Base-by-base conservation (phyloP, 306 rosid species). In the Comarum palustre region DNA sequence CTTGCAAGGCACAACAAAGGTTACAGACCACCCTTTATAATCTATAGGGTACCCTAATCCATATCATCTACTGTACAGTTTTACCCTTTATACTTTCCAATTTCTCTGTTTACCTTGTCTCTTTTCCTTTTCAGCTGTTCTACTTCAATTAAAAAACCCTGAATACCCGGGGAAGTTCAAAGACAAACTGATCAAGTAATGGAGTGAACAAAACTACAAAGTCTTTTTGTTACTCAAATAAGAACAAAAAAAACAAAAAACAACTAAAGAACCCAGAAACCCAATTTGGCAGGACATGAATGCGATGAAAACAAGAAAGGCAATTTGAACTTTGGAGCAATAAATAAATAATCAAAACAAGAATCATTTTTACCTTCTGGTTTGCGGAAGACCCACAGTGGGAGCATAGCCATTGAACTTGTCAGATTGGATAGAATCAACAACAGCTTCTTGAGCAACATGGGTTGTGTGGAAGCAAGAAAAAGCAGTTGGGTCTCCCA, bases 331-430 rank as follows among this genome's bases (percentile, higher is more conserved):
- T 15, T 46, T 13, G 38, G 27, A 58, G 0, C n/a, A 36, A 14
- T 10, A 39, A 42, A 51, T 13, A 16, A 68, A 7, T 15, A 29
- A 10, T 6, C 9, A 29, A 3, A 38, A 39, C 20, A 11, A 68
- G 61, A 63, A 59, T 27, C 19, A 32, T 16, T 10, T 38, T 66
- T 80, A 92, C 97, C 78, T 84, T 78, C 96, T 84, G 4, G 97
- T 54, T 72, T 89, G 97, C 32, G 75, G 92, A 73, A 91, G 96
- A 46, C 98, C 97, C 54, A 73, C 80, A 62, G 98, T 89, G 66
- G 97, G 98, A 32, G 97, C 88, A 83, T 94, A 94, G 46, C 97
- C 97, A 77, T 89, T 84, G 80, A 91, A 94, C 45, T 84, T 89
- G 29, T 68, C 82, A 19, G 96, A 89, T 19, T 75, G 86, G 68